These are phyloP conservation scores for Aspergillus intermedius DNA, from an alignment of 2,329 filamentous ascomycete genomes.

Conservation along the genomic window DNA sequence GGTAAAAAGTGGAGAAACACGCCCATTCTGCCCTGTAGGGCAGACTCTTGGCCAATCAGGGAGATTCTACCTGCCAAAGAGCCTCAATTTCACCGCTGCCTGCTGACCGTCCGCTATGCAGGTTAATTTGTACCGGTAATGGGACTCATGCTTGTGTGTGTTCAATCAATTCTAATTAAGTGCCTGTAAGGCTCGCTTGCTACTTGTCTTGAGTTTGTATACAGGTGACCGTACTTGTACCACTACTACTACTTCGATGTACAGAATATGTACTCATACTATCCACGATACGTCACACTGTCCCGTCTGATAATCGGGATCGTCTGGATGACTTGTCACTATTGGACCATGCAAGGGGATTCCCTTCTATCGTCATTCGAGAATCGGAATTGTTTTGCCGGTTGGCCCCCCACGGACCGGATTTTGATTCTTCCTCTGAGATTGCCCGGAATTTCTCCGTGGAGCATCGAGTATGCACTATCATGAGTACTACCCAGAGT, in stretches of 20 bases:
- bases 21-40: background rate
- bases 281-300: too few relatives aligned
- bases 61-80: background rate
- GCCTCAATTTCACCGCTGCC: slow-evolving; percentile 1
- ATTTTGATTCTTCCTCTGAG: too few relatives aligned
- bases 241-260: too few relatives aligned
- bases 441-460: too few relatives aligned
- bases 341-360: background rate
- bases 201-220: too few relatives aligned
- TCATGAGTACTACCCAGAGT: too few relatives aligned
- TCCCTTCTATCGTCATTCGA: slow-evolving; percentile 21
- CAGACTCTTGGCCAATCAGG: background rate
- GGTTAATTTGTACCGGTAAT: background rate
- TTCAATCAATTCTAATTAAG: background rate
- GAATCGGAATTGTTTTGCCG: slow-evolving; percentile 8
- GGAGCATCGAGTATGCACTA: too few relatives aligned
- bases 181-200: too few relatives aligned
- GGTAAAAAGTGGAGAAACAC: background rate
- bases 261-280: background rate
- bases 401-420: too few relatives aligned
- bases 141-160: background rate
- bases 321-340: background rate
- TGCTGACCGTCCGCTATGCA: background rate
- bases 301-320: slow-evolving; percentile 7
- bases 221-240: too few relatives aligned